Conservation (phyloP, 768 basidiomycete species). For the Lyophyllum shimeji region DNA sequence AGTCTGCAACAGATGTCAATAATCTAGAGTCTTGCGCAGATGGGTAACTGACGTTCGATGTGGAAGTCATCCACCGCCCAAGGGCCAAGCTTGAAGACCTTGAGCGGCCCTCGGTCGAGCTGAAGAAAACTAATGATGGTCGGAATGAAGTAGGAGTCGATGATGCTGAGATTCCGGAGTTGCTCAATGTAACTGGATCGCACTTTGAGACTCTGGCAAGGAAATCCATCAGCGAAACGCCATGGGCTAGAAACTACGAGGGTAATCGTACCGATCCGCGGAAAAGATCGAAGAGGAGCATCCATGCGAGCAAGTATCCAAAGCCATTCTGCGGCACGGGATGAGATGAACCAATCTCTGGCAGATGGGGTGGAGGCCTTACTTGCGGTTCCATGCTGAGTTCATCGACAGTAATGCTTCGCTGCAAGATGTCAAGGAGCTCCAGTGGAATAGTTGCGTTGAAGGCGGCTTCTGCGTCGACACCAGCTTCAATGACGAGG, state of each 20-base stretch:
- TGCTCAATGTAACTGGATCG: constrained; percentile 86
- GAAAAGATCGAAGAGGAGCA: constrained; percentile 86
- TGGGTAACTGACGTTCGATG: constrained; percentile 56
- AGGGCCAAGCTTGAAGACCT: constrained; percentile 75
- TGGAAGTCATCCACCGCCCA: constrained; percentile 88
- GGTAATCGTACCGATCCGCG: constrained; percentile 66
- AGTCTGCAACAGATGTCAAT: constrained; percentile 40
- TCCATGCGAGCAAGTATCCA: constrained; percentile 82
- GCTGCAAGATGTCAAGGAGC: constrained; percentile 62
- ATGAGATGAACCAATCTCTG: background rate
- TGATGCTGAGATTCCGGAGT: constrained; percentile 66
- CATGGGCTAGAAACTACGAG: too few species aligned
- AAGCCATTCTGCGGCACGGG: constrained; percentile 43
- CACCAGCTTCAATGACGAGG: constrained; percentile 84
- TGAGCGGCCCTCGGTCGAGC: constrained; percentile 62
- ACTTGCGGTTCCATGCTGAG: constrained; percentile 39
- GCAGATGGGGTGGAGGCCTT: background rate
- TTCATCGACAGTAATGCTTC: constrained; percentile 36
- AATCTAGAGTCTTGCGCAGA: background rate
- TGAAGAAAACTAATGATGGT: constrained; percentile 64
- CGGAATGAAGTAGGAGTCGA: constrained; percentile 68
- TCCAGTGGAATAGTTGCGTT: constrained; percentile 63
- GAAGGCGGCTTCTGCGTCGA: constrained; percentile 61
- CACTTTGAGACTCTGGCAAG: constrained; percentile 78
- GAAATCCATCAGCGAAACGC: background rate